Evolutionary conservation across 768 basidiomycete genomes (phyloP).

Genomic region (Paxillus rubicundulus): DNA sequence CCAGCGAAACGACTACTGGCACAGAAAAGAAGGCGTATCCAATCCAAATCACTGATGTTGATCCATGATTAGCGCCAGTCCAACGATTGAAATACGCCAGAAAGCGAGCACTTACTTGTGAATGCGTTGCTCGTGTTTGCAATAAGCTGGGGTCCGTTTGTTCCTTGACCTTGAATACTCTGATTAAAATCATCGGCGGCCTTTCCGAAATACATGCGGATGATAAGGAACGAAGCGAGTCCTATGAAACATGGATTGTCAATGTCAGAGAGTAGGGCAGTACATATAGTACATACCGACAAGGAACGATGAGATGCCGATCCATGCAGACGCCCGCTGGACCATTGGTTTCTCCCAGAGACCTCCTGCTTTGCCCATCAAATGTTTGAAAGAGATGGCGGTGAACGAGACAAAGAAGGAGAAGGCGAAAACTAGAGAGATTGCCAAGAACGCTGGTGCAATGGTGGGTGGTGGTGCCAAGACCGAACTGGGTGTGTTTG

Average conservation of each 20-base stretch:
- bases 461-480: constrained; percentile 59
- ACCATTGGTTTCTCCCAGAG: constrained; percentile 54
- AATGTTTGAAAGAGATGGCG: constrained; percentile 62
- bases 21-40: constrained; percentile 73
- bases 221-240: constrained; percentile 63
- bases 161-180: constrained; percentile 51
- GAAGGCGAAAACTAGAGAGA: constrained; percentile 54
- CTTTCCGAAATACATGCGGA: constrained; percentile 82
- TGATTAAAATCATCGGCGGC: constrained; percentile 75
- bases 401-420: constrained; percentile 68
- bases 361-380: constrained; percentile 52
- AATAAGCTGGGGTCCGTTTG: constrained; percentile 54
- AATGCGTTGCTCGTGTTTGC: constrained; percentile 71
- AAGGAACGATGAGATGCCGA: constrained; percentile 75
- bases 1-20: constrained; percentile 64
- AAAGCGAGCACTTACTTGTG: constrained; percentile 51
- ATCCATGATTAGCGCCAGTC: constrained; percentile 1
- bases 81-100: neutral
- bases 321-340: constrained; percentile 65
- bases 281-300: constrained; percentile 45
- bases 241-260: constrained; percentile 38
- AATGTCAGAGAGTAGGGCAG: neutral
- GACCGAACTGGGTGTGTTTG: constrained; percentile 50
- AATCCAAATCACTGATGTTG: constrained; percentile 67
- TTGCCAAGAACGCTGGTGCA: constrained; percentile 62